Evolutionary conservation across 2,329 filamentous ascomycete species (phyloP), one percentile per base, ranked within the genome.

Genomic region (Penicillium expansum): DNA sequence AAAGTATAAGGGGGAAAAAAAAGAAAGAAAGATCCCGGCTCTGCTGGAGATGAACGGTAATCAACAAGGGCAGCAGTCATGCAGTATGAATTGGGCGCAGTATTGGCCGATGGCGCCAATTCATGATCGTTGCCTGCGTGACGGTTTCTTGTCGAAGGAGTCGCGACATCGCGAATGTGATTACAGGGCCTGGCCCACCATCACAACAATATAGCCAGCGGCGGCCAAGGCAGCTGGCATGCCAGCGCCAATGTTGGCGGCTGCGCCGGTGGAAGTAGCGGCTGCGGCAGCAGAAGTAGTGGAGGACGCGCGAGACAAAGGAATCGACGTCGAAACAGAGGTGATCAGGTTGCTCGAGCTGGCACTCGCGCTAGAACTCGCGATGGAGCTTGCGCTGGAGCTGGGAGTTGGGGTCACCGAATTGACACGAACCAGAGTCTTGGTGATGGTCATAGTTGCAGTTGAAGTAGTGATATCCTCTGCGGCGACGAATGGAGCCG

Each of bases 351-450:
- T 35, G 13, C 29, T 24, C 9, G 22, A 9, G 2, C 20, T 32
- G n/a, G 44, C 24, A 9, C 22, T 32, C 2, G 24, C 24, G 24
- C 3, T 24, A 5, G 20, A 44, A n/a, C 16, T 3, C 18, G 22
- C 11, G n/a, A 29, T 27, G 30, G 44, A 47, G 5, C n/a, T 27
- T 8, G 27, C 13, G 14, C 27, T 57, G 44, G 61, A 52, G 37
- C 51, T 60, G 38, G 62, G 61, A 16, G 70, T 62, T 2, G 71
- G 62, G 35, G 71, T 70, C 51, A 70, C 67, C 13, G 77, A 74
- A 18, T 81, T 76, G 42, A 77, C 75, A 16, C 78, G 77, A 4
- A 74, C 48, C 18, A 77, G 62, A 24, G 78, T 78, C 61, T 79
- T 79, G 24, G 75, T 74, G 58, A 67, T 62, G 59, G 75, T 74